Evolutionary conservation across 257 asterid species (phyloP), one percentile per base, ranked within the genome.

Genomic region (Coffea eugenioides): DNA sequence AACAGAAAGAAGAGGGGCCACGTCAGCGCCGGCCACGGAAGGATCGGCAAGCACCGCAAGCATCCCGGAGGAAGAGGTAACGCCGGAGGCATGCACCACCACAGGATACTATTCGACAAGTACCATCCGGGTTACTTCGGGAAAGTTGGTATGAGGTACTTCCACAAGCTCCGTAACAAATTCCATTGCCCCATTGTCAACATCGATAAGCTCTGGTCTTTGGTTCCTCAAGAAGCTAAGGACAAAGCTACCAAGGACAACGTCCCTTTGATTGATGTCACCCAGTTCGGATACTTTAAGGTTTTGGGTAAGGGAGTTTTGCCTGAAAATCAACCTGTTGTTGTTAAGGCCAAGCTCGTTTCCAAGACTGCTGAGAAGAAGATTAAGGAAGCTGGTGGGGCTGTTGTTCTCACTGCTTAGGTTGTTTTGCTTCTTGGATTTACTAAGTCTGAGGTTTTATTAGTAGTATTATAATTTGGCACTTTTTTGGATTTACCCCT

Each of bases 31-130:
- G 78, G 79, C 0, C 69, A 70, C 36, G 77, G 81, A 0, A 34
- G 75, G 7, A 73, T 80, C 61, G 67, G 75, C 2, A 78, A 78
- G 54, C 75, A 78, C 81, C 48, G 43, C 15, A 78, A 69, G 65
- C 70, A 78, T 70, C 76, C 81, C 41, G 68, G 79, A 64, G 56
- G 74, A n/a, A 39, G 78, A 9, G 68, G 83, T 25, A 80, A 80
- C 78, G 82, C 82, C 68, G 82, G 78, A 31, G 73, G 78, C 23
- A 80, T 73, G 83, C 74, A 76, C 74, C 84, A 76, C 73, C 84
- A 69, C 77, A 25, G 81, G 77, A 81, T 76, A 78, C 84, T 81
- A 73, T 81, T 81, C 81, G 84, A 81, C 81, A 76, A 76, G 57
- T 81, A 81, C 54, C 84, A 81, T 36, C 78, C 72, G 25, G 80